Conservation (phyloP, 2,329 filamentous ascomycete genomes). For the Lachnellula subtilissima region DNA sequence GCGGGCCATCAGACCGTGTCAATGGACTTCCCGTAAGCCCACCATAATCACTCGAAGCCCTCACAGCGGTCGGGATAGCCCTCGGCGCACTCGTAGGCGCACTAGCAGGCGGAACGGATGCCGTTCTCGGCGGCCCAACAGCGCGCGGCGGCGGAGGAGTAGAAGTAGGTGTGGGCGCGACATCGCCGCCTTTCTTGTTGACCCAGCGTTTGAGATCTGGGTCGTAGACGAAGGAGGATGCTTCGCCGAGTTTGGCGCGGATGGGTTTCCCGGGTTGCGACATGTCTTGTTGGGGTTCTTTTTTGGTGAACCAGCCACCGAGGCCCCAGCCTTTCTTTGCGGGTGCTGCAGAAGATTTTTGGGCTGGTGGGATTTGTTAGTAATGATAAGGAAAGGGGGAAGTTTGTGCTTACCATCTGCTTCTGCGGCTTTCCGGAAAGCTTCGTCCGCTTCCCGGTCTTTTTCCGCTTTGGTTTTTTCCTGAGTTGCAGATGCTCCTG, state of each 20-base stretch:
- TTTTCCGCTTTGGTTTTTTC: slow-evolving; percentile 62
- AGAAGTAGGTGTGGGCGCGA: slow-evolving; percentile 52
- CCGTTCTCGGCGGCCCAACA: slow-evolving; percentile 38
- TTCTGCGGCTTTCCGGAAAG: slow-evolving; percentile 79
- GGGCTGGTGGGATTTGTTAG: slow-evolving; percentile 43
- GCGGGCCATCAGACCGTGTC: background rate
- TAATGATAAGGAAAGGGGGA: slow-evolving; percentile 14
- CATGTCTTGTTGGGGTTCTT: slow-evolving; percentile 36
- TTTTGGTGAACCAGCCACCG: slow-evolving; percentile 70
- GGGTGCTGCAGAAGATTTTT: slow-evolving; percentile 50
- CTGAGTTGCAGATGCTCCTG: slow-evolving; percentile 37
- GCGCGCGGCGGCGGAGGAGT: slow-evolving; percentile 75
- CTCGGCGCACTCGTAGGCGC: slow-evolving; percentile 4
- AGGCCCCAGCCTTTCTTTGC: slow-evolving; percentile 74
- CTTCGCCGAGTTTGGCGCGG: slow-evolving; percentile 87
- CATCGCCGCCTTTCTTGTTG: slow-evolving; percentile 79
- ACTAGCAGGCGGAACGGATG: slow-evolving; percentile 13
- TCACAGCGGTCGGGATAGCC: background rate
- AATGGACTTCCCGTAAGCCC: slow-evolving; percentile 31
- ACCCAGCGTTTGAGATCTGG: slow-evolving; percentile 97
- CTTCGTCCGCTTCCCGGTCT: slow-evolving; percentile 76
- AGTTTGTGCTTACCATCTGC: slow-evolving; percentile 54
- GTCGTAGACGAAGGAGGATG: slow-evolving; percentile 90
- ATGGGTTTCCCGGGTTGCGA: slow-evolving; percentile 62
- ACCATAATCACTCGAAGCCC: slow-evolving; percentile 6